Base-by-base conservation (phyloP, 2,329 filamentous ascomycete species). In the Simplicillium sp. region DNA sequence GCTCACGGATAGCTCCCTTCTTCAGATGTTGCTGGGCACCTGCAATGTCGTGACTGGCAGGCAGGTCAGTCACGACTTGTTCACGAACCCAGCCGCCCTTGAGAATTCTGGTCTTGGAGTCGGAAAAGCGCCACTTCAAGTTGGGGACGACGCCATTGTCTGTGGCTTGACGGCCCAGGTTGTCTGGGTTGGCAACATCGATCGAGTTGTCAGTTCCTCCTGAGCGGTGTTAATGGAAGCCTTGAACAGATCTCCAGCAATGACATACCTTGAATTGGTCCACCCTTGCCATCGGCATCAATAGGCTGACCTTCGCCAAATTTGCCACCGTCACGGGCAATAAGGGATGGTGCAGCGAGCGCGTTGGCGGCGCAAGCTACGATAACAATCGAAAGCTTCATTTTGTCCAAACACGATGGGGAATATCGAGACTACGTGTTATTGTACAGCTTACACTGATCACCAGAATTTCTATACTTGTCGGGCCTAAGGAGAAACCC, bases 101-200 rank as follows among this genome's bases (percentile, higher is more conserved):
- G 39, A 78, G 65, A 29, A 83, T 65, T 17, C 68, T 68, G 1
- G 76, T 80, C 59, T 76, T 79, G 17, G 77, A 82, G 55, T 82
- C 75, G 1, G 77, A 82, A 59, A 84, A 84, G 40, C 75, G 74
- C 80, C 80, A 76, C 54, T 83, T 84, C 48, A 83, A 62, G 52
- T 84, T 84, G 0, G 75, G 74, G 1, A 84, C 79, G 11, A 71
- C 61, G 13, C 80, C 81, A 37, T 66, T 68, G 52, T 84, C 80
- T 2, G 80, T 83, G 13, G 67, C 62, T 49, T 82, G 72, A 36
- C 67, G 66, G 12, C 75, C 77, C 1, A 84, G 68, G 50, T 79
- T 78, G 46, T 77, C 73, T 0, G 79, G 80, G 49, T 83, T 82
- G 46, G 77, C 68, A 2, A 75, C 56, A 49, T 84, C 80, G 17